phyloP scores from a whole-genome alignment of 2,329 filamentous ascomycete genomes.

The Calonectria hongkongensis region DNA sequence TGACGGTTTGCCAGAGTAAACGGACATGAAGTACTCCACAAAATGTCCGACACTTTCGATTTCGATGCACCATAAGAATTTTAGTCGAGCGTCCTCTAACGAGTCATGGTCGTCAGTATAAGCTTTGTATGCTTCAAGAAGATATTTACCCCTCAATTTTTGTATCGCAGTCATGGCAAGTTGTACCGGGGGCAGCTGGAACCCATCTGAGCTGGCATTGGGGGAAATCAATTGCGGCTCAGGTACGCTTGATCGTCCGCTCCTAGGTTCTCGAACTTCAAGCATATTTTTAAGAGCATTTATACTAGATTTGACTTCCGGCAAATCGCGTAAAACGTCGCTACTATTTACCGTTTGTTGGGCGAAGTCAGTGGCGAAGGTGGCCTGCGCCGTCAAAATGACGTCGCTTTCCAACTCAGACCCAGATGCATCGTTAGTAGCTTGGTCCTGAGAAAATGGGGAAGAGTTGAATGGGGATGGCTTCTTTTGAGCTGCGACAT shows the following conservation, averaged over 20 bases:
- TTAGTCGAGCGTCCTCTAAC: background rate
- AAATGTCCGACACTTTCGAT: background rate
- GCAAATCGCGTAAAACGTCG: background rate
- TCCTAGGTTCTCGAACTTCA: background rate
- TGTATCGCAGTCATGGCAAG: background rate
- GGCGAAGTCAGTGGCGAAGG: constrained; percentile 11
- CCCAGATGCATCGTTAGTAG: background rate
- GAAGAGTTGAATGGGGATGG: background rate
- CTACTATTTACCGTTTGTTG: background rate
- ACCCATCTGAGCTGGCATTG: background rate
- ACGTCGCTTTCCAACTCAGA: constrained; percentile 2
- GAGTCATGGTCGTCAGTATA: background rate
- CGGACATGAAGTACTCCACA: constrained; percentile 10
- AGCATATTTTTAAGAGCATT: background rate
- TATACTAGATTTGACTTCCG: constrained; percentile 2
- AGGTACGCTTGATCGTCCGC: background rate
- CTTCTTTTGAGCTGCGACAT: background rate
- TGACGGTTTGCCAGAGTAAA: constrained; percentile 13
- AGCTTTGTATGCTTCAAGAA: too few species aligned
- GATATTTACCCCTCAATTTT: background rate
- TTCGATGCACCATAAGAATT: background rate
- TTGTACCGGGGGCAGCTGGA: background rate
- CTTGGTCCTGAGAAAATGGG: background rate
- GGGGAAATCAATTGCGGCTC: background rate
- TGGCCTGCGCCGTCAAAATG: background rate